Conservation (phyloP, 2,329 filamentous ascomycete species). For the Sporothrix dimorphospora region DNA sequence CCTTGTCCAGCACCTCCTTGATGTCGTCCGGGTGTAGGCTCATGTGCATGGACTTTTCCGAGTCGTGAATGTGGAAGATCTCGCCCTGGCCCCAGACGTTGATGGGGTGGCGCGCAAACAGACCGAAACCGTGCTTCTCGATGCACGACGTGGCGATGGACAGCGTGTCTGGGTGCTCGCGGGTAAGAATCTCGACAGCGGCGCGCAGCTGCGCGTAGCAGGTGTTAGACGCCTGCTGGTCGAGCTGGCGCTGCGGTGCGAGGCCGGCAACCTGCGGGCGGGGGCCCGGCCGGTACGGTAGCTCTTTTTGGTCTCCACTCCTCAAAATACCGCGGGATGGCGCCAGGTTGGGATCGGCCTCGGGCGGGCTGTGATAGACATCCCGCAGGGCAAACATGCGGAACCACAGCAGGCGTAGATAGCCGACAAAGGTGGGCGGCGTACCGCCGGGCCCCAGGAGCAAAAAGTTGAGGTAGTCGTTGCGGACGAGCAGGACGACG, state of each 20-base stretch:
- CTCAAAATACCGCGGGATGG: constrained; percentile 63
- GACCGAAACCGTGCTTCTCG: constrained; percentile 78
- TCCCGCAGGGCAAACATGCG: constrained; percentile 72
- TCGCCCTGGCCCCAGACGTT: constrained; percentile 78
- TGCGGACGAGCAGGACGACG: constrained; percentile 57
- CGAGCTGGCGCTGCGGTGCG: constrained; percentile 77
- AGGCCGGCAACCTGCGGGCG: constrained; percentile 74
- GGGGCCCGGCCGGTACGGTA: constrained; percentile 65
- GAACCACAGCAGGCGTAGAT: constrained; percentile 74
- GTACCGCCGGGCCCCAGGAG: constrained; percentile 80
- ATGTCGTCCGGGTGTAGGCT: constrained; percentile 80
- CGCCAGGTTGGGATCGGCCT: constrained; percentile 53
- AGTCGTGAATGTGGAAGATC: constrained; percentile 77
- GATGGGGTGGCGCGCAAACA: constrained; percentile 69
- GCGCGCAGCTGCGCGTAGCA: constrained; percentile 60
- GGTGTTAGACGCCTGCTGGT: constrained; percentile 61
- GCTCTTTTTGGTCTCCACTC: constrained; percentile 35
- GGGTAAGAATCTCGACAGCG: constrained; percentile 55
- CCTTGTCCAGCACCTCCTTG: constrained; percentile 68
- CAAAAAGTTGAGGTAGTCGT: constrained; percentile 76
- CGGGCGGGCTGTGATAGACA: constrained; percentile 62
- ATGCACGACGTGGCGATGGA: constrained; percentile 72
- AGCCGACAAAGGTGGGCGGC: constrained; percentile 72
- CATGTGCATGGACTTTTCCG: constrained; percentile 77
- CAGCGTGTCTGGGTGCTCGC: constrained; percentile 50